These are phyloP conservation scores for Aspergillus texensis DNA, from an alignment of 2,329 filamentous ascomycete genomes.

Conservation along the genomic window DNA sequence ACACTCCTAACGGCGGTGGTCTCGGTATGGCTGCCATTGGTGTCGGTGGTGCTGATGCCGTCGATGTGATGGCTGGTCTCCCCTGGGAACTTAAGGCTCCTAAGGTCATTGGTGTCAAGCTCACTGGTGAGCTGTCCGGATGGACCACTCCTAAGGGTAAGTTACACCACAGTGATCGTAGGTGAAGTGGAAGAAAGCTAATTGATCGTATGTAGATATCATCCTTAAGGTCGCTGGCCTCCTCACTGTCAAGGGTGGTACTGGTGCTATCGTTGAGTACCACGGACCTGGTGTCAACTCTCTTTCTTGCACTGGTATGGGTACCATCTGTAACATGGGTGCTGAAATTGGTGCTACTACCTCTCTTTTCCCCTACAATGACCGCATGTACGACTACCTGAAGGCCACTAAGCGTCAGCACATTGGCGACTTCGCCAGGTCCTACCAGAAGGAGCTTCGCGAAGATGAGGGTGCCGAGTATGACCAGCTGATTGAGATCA, in stretches of 20 bases:
- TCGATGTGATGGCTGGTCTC: constrained; percentile 96
- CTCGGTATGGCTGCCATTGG: constrained; percentile 93
- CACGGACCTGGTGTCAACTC: constrained; percentile 71
- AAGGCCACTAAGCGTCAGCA: constrained; percentile 83
- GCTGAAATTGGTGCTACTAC: constrained; percentile 75
- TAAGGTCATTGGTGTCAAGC: constrained; percentile 93
- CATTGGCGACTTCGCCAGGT: constrained; percentile 86
- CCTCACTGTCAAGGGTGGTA: constrained; percentile 96
- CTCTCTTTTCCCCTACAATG: constrained; percentile 95
- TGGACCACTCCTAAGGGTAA: constrained; percentile 92
- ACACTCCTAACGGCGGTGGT: constrained; percentile 96
- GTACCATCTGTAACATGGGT: constrained; percentile 73
- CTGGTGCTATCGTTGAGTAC: constrained; percentile 71
- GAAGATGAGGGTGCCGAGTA: constrained; percentile 92
- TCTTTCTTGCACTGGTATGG: constrained; percentile 84
- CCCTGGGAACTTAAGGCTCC: constrained; percentile 99
- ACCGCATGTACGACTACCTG: constrained; percentile 96
- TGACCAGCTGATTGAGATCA: constrained; percentile 94
- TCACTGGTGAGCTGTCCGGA: constrained; percentile 84
- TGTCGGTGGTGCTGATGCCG: constrained; percentile 96
- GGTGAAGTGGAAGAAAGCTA: not conserved
- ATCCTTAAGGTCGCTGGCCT: constrained; percentile 97
- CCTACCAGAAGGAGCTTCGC: constrained; percentile 81
- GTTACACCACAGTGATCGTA: constrained; percentile 28
- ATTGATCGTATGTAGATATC: constrained; percentile 64